Percentiles rank a stretch among this genome's conserved stretches.
These are phyloP conservation scores for Heterobasidion parviporum DNA, from an alignment of 1,284 basidiomycete genomes.

Conservation along the genomic window DNA sequence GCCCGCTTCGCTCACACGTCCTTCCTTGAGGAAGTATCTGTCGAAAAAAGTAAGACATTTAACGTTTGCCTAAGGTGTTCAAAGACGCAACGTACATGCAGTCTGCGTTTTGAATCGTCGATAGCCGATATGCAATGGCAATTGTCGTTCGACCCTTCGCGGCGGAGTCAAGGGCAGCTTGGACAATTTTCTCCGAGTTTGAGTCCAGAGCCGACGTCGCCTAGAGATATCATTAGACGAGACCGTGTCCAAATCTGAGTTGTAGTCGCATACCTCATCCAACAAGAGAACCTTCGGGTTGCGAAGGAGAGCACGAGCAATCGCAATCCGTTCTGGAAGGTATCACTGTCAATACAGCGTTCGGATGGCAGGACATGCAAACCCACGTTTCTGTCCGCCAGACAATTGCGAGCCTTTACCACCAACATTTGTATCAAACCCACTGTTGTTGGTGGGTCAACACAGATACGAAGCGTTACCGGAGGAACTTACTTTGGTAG, in stretches of 20 bases:
- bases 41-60: slow-evolving; percentile 6
- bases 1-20: slow-evolving; percentile 80
- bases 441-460: slow-evolving; percentile 28
- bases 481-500: slow-evolving; percentile 64
- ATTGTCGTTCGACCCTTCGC: slow-evolving; percentile 86
- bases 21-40: slow-evolving; percentile 89
- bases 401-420: slow-evolving; percentile 91
- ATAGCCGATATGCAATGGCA: slow-evolving; percentile 89
- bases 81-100: slow-evolving; percentile 66
- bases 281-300: slow-evolving; percentile 90
- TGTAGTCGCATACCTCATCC: slow-evolving; percentile 51
- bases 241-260: background rate
- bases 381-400: slow-evolving; percentile 86
- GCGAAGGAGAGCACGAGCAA: slow-evolving; percentile 91
- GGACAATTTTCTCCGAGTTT: slow-evolving; percentile 90
- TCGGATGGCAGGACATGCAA: background rate
- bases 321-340: slow-evolving; percentile 81
- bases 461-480: background rate
- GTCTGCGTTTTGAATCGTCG: slow-evolving; percentile 91
- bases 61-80: slow-evolving; percentile 4
- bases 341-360: background rate
- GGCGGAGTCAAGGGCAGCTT: slow-evolving; percentile 88
- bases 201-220: slow-evolving; percentile 96
- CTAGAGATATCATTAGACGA: slow-evolving; percentile 10
- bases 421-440: slow-evolving; percentile 89